phyloP scores from a whole-genome alignment of 306 rosid species.

The Mucuna pruriens region DNA sequence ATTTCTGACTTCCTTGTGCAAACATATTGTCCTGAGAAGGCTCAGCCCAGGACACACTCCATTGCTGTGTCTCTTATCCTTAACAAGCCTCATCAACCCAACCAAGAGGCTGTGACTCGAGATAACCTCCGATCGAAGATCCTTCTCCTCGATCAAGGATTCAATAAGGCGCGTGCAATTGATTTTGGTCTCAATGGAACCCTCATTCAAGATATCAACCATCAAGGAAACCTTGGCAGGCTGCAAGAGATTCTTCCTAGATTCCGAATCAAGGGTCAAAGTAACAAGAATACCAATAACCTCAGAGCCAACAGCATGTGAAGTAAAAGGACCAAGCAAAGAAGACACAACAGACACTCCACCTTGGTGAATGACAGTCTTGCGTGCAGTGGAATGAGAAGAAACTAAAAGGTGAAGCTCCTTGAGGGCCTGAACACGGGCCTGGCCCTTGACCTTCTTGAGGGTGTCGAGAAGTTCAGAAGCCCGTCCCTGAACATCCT shows the following conservation, averaged over 20 bases:
- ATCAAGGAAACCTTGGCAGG: slow-evolving; percentile 73
- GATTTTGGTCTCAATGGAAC: slow-evolving; percentile 73
- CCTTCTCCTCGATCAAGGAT: slow-evolving; percentile 61
- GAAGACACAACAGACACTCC: slow-evolving; percentile 63
- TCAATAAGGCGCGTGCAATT: slow-evolving; percentile 67
- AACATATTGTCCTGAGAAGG: slow-evolving; percentile 58
- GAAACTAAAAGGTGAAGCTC: slow-evolving; percentile 68
- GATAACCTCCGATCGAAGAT: slow-evolving; percentile 58
- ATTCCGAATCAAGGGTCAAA: slow-evolving; percentile 68
- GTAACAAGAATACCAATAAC: slow-evolving; percentile 69
- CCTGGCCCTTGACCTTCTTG: slow-evolving; percentile 76
- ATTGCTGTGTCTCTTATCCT: slow-evolving; percentile 62
- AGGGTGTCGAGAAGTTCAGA: slow-evolving; percentile 70
- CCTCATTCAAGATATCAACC: slow-evolving; percentile 78
- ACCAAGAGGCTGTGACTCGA: slow-evolving; percentile 75
- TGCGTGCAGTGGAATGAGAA: slow-evolving; percentile 61
- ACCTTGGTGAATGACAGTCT: slow-evolving; percentile 61
- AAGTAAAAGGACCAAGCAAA: slow-evolving; percentile 73
- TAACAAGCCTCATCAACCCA: slow-evolving; percentile 78
- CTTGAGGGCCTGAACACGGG: slow-evolving; percentile 77
- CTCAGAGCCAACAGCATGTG: slow-evolving; percentile 79
- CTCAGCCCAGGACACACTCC: slow-evolving; percentile 65
- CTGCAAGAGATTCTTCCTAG: slow-evolving; percentile 60
- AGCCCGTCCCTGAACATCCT: slow-evolving; percentile 78
- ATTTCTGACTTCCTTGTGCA: slow-evolving; percentile 60